Evolutionary conservation across 2,329 filamentous ascomycete genomes (phyloP), one percentile per base, ranked within the genome.

Genomic region (Blumeriella jaapii): DNA sequence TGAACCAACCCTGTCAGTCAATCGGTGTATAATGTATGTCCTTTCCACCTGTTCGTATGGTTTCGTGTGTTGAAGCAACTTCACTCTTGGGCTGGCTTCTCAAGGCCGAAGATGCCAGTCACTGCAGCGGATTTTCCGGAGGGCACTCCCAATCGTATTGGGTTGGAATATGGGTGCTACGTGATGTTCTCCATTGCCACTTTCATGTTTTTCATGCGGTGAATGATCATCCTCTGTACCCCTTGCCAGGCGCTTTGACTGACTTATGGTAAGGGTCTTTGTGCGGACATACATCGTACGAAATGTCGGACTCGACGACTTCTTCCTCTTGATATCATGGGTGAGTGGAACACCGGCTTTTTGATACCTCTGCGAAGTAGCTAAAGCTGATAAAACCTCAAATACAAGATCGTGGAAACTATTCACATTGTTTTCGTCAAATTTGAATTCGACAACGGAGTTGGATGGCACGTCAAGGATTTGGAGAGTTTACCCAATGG

Each of bases 401-500:
- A 16, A 12, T 6, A 14, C 14, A 11, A 36, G 33, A 3, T 36
- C n/a, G 25, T 26, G 11, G 33, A 36, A 18, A 14, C 28, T 8
- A 26, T 29, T 8, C 33, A 36, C 12, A 36, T 36, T 16, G 33
- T 13, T 31, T 15, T 11, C 11, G 34, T 36, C 6, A 36, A 36
- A 12, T 12, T 31, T 2, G 27, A 36, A 27, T 36, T 36, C n/a
- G 34, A 36, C 7, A 36, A 36, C 28, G 39, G 39, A n/a, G 27
- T 39, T 13, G 39, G 36, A 7, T 42, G 20, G 18, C 36, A 42
- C 19, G 16, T 39, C 13, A 33, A 36, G 13, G 36, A 39, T 30
- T 31, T 39, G 15, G 32, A 25, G 15, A 22, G 14, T 7, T 26
- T 42, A 14, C 29, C 35, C 6, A 29, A 38, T 19, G 39, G 24